A percentile compares a stretch with the other conserved stretches of the same genome.
Evolutionary conservation across 2,329 filamentous ascomycete species (phyloP).

Genomic region (Apiospora saccharicola): DNA sequence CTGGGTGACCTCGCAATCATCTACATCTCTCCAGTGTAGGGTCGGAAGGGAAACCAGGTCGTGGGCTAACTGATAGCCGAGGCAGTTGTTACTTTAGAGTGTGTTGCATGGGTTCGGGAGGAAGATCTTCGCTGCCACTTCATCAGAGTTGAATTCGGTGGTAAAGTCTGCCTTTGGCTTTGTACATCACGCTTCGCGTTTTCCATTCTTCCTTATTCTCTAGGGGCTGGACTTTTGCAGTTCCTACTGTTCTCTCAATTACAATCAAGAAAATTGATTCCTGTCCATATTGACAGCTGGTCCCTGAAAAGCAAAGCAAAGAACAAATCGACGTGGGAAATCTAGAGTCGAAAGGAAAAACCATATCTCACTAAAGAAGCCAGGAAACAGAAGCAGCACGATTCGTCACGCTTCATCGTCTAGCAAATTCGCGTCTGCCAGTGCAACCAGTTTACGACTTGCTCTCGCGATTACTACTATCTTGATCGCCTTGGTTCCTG

Average conservation of each 20-base stretch:
- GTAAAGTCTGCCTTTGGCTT: constrained; percentile 41
- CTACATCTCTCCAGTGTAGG: constrained; percentile 19
- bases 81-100: constrained; percentile 23
- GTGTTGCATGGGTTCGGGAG: constrained; percentile 24
- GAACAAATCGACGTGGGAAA: constrained; percentile 27
- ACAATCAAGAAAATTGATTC: constrained; percentile 47
- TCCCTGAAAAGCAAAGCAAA: constrained; percentile 34
- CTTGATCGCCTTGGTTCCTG: not conserved
- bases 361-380: constrained; percentile 30
- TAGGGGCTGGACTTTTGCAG: constrained; percentile 36
- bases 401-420: not conserved
- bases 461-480: not conserved
- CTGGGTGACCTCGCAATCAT: constrained; percentile 18
- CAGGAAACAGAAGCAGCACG: constrained; percentile 29
- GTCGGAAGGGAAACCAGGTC: constrained; percentile 20
- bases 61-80: constrained; percentile 23
- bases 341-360: constrained; percentile 28
- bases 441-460: not conserved
- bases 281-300: constrained; percentile 43
- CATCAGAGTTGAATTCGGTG: constrained; percentile 39
- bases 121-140: constrained; percentile 23
- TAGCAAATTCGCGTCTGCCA: constrained; percentile 1
- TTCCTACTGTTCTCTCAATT: constrained; percentile 41
- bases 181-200: constrained; percentile 44
- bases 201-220: constrained; percentile 33